These are phyloP conservation scores for Ilyonectria mors-panacis DNA, from an alignment of 2,329 filamentous ascomycete genomes.

Conservation along the genomic window DNA sequence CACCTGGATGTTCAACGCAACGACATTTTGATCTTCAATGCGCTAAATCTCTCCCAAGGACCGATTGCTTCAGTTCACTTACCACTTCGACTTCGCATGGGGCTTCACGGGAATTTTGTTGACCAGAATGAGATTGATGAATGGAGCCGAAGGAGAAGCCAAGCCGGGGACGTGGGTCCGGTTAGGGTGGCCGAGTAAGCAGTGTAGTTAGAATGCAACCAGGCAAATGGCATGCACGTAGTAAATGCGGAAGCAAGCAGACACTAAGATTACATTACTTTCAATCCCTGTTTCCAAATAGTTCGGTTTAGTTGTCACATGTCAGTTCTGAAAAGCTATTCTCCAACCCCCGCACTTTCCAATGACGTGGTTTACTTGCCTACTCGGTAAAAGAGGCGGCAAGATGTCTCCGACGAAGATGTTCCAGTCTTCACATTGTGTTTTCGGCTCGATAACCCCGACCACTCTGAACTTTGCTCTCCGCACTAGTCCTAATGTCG, in stretches of 20 bases:
- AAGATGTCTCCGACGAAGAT: neutral
- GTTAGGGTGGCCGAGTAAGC: neutral
- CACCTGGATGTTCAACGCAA: constrained; percentile 27
- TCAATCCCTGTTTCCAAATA: neutral
- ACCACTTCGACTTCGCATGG: constrained; percentile 16
- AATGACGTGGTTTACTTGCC: too few relatives aligned
- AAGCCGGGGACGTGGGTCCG: neutral
- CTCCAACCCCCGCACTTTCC: neutral
- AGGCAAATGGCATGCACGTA: neutral
- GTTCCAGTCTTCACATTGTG: neutral
- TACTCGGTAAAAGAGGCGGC: neutral
- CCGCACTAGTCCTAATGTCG: neutral
- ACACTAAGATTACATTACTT: neutral
- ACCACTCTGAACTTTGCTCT: neutral
- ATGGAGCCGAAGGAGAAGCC: constrained; percentile 3
- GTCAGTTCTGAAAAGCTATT: neutral
- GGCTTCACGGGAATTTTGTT: constrained; percentile 32
- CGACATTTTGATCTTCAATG: constrained; percentile 24
- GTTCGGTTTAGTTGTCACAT: neutral
- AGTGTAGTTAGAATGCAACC: neutral
- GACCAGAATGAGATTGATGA: constrained; percentile 27
- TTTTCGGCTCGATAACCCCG: neutral
- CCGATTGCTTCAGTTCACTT: constrained; percentile 22
- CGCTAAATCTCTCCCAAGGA: neutral
- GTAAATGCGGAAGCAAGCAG: neutral